Base-by-base conservation (phyloP, 2,329 filamentous ascomycete species). In the Aspergillus fumigatus region DNA sequence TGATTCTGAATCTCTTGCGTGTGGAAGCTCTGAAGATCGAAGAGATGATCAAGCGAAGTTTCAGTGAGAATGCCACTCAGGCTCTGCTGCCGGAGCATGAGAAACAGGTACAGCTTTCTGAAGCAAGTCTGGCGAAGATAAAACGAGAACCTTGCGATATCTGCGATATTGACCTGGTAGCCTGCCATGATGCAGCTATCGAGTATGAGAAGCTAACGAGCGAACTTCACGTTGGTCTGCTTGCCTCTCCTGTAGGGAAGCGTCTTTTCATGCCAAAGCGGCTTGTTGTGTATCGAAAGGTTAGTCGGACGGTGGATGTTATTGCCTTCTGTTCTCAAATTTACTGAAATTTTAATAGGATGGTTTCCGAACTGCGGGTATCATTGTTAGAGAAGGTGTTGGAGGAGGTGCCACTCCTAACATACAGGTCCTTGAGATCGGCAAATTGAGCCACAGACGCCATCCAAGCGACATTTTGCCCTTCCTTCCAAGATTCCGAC, bases 11-110 rank as follows among this genome's bases (percentile, higher is more conserved):
- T 69, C 80, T 99, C 32, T 80, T 99, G 50, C 88, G 94, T 38
- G 94, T 99, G 2, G 94, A 99, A 73, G 94, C 94, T 2, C 77
- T 99, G 62, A 97, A 97, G 78, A 97, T 99, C 65, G 94, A 99
- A 73, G 94, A 99, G 75, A 99, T 99, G 94, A 99, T 99, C 79
- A 99, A 99, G 82, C 88, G 94, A 63, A 97, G 92, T 73, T 99
- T 99, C 80, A 97, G 93, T 52, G 94, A 99, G 73, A 94, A 99
- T 74, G 93, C 93, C 25, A 97, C 93, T 0, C 94, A 99, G 70
- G 92, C 95, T 60, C 77, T 97, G 11, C 80, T 97, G 1, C 94
- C 94, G 0, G 92, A 97, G 73, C 93, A 97, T 66, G 92, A 99
- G 75, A 96, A 96, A 74, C 89, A 92, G 56, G 91, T 99, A 59